A percentile compares a stretch with the other conserved stretches of the same genome.
Evolutionary conservation across 2,329 filamentous ascomycete species (phyloP).

Genomic region (Epichloe hybrida): DNA sequence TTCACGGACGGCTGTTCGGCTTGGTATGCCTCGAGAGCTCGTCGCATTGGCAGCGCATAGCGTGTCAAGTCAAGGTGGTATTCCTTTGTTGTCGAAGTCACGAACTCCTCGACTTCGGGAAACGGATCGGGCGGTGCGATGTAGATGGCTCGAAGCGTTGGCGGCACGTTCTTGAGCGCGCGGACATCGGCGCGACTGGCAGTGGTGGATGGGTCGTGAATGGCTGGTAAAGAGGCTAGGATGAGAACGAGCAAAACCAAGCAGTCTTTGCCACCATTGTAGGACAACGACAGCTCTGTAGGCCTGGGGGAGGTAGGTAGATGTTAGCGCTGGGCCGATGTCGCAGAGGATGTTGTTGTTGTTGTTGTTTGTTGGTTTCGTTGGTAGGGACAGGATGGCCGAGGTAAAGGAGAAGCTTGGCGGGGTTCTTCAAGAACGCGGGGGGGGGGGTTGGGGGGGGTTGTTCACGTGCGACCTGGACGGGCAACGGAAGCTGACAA

Average conservation of each 20-base stretch:
- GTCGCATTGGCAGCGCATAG: slow-evolving; percentile 67
- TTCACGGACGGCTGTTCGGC: slow-evolving; percentile 46
- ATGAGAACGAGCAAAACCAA: slow-evolving; percentile 83
- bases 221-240: slow-evolving; percentile 45
- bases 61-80: slow-evolving; percentile 68
- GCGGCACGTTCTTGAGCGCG: slow-evolving; percentile 20
- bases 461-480: background rate
- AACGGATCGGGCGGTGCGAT: slow-evolving; percentile 80
- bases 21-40: slow-evolving; percentile 68
- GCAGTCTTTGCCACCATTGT: slow-evolving; percentile 97
- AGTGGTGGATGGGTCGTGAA: slow-evolving; percentile 13
- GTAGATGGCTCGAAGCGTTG: slow-evolving; percentile 65
- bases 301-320: slow-evolving; percentile 33
- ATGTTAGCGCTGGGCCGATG: background rate
- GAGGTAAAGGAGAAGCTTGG: background rate
- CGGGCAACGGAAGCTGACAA: background rate
- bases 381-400: background rate
- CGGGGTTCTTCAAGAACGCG: background rate
- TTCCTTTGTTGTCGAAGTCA: slow-evolving; percentile 45
- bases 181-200: slow-evolving; percentile 5
- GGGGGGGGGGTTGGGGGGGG: background rate
- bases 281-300: slow-evolving; percentile 73
- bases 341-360: too few species aligned
- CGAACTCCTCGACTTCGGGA: slow-evolving; percentile 73
- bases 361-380: too few species aligned